Evolutionary conservation across 1,139 yeast species (phyloP).

Genomic region (Geotrichum cucujoidarum): DNA sequence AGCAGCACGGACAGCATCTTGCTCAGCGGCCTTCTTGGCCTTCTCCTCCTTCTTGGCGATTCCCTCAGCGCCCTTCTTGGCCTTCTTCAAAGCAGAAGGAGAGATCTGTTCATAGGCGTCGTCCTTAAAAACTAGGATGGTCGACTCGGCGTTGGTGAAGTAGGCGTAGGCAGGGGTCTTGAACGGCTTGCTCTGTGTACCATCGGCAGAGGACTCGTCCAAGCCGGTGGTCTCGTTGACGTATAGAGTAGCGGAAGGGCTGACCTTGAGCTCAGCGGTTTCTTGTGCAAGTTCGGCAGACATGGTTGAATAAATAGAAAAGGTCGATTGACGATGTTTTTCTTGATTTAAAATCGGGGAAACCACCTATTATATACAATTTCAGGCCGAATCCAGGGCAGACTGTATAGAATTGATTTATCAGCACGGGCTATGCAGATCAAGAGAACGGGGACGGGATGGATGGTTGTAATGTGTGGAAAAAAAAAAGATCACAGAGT

Average conservation of each 20-base stretch:
- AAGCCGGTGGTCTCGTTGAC: conserved; percentile 69
- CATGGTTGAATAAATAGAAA: conserved; percentile 5
- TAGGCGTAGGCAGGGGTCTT: conserved; percentile 82
- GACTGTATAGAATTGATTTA: neutral
- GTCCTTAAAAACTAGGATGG: conserved; percentile 60
- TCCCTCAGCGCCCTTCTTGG: conserved; percentile 93
- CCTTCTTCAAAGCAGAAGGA: conserved; percentile 93
- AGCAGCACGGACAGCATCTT: conserved; percentile 54
- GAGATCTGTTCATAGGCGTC: conserved; percentile 70
- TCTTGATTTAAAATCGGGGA: neutral
- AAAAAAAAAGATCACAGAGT: neutral
- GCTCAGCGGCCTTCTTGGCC: conserved; percentile 60
- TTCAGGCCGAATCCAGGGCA: no score
- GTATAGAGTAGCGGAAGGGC: conserved; percentile 39
- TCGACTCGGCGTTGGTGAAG: conserved; percentile 50
- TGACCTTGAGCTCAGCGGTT: conserved; percentile 15
- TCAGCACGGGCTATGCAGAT: no score
- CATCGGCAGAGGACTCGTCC: conserved; percentile 52
- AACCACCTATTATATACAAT: no score
- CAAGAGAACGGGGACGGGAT: neutral
- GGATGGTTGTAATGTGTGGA: neutral
- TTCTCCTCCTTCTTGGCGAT: conserved; percentile 85
- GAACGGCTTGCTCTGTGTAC: conserved; percentile 65
- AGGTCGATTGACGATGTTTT: neutral
- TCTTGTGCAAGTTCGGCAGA: conserved; percentile 18